Evolutionary conservation across 78 protist genomes (phyloP).

Genomic region (Emiliania huxleyi): DNA sequence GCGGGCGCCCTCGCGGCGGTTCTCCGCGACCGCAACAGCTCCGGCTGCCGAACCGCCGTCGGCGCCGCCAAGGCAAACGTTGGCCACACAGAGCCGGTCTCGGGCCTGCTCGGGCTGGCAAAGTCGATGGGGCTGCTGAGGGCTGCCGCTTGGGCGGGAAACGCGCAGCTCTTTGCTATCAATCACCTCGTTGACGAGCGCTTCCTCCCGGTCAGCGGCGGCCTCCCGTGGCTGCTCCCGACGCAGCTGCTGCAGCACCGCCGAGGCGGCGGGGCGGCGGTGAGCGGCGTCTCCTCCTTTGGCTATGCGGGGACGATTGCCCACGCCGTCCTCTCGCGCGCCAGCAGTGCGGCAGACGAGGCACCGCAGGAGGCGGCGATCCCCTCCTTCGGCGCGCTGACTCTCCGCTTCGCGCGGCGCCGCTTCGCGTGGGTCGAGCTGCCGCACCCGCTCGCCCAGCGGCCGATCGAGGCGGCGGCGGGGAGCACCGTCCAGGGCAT

Average conservation of each 20-base stretch:
- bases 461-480: too few species aligned
- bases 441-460: not conserved
- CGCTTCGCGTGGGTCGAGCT: not conserved
- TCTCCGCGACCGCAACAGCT: too few species aligned
- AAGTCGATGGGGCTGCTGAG: not conserved
- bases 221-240: not conserved
- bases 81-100: conserved; percentile 72
- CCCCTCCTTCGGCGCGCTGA: not conserved
- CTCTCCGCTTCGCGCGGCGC: not conserved
- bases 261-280: not conserved
- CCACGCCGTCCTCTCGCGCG: not conserved
- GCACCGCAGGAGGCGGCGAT: too few species aligned
- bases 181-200: not conserved
- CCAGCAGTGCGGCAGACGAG: not conserved
- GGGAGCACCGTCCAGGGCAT: too few species aligned
- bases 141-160: not conserved
- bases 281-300: conserved; percentile 6
- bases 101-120: not conserved
- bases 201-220: not conserved
- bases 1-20: not conserved
- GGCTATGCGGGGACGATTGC: conserved; percentile 24
- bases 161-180: not conserved
- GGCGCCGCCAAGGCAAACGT: conserved; percentile 72
- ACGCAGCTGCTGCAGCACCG: not conserved
- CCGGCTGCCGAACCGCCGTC: not conserved